Percentiles rank a stretch among this genome's conserved stretches.
Evolutionary conservation across 345 rosid species (phyloP).

Genomic region (Linum trigynum): DNA sequence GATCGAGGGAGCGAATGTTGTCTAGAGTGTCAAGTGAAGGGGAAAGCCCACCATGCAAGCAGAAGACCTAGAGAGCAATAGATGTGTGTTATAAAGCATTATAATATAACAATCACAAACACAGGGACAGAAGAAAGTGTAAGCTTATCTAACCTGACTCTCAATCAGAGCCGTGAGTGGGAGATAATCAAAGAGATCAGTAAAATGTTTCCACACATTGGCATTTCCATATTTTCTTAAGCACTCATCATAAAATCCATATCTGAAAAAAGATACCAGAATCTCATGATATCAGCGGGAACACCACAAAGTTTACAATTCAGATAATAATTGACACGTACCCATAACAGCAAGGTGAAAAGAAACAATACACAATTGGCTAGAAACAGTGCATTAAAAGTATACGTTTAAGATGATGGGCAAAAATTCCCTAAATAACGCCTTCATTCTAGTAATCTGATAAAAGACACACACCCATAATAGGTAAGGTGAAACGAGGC

Average conservation of each 20-base stretch:
- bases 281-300: not conserved
- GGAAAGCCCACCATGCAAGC: conserved; percentile 34
- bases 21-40: conserved; percentile 31
- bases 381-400: no score
- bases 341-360: not conserved
- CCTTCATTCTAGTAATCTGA: not conserved
- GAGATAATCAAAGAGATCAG: conserved; percentile 33
- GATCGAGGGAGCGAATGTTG: conserved; percentile 28
- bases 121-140: not conserved
- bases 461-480: not conserved
- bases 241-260: conserved; percentile 31
- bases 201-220: conserved; percentile 30
- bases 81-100: conserved; percentile 4
- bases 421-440: no score
- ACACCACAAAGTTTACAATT: not conserved
- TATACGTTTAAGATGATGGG: no score
- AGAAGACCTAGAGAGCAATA: conserved; percentile 16
- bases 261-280: conserved; percentile 14
- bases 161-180: conserved; percentile 27
- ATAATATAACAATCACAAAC: not conserved
- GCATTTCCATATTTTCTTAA: conserved; percentile 33
- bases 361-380: not conserved
- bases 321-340: not conserved
- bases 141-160: conserved; percentile 19
- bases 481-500: not conserved